Percentiles rank a stretch among this genome's conserved stretches.
These are phyloP conservation scores for Plasmodium reichenowi DNA, from an alignment of 169 alveolate genomes.

Conservation along the genomic window DNA sequence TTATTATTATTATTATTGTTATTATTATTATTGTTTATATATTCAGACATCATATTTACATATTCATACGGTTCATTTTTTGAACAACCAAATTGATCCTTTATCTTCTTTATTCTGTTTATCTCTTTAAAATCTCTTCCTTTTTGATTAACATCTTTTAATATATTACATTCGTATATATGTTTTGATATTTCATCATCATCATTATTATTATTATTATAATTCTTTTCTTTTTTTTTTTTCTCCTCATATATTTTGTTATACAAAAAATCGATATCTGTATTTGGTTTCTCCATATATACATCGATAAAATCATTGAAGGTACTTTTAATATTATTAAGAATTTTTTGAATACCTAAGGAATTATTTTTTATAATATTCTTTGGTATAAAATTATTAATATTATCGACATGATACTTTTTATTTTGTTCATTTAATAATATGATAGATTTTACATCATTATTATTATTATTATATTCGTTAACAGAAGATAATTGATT, in stretches of 20 bases:
- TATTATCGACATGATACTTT: no score
- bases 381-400: constrained; percentile 5
- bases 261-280: neutral
- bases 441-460: no score
- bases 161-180: no score
- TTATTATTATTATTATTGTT: constrained; percentile 3
- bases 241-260: constrained; percentile 15
- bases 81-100: no score
- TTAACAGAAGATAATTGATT: no score
- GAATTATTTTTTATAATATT: constrained; percentile 20
- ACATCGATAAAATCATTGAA: constrained; percentile 48
- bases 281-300: constrained; percentile 13
- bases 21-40: neutral
- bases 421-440: no score
- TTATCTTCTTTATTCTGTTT: no score
- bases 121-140: no score
- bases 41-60: neutral
- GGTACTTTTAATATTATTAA: constrained; percentile 41
- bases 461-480: no score
- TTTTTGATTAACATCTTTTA: no score
- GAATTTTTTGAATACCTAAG: constrained; percentile 18
- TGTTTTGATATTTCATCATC: no score
- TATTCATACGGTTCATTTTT: neutral
- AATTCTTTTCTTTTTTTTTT: neutral
- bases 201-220: no score